Evolutionary conservation across 2,329 filamentous ascomycete species (phyloP), one percentile per base, ranked within the genome.

Genomic region (Cladophialophora immunda): DNA sequence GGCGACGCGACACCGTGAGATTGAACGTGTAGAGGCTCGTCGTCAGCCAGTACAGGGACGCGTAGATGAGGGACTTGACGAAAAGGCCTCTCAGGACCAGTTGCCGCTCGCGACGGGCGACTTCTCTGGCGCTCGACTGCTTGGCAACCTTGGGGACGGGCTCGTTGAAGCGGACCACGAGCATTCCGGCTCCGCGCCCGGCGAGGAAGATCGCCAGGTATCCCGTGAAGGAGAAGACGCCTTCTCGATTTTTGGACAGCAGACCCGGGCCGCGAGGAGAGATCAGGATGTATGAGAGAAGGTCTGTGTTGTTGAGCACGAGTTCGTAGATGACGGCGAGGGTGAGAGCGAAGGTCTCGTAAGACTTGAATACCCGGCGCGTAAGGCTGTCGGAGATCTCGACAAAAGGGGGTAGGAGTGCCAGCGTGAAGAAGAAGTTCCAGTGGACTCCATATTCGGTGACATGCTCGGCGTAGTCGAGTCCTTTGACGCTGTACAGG

Each of bases 351-450:
- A 97, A 84, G 1, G 87, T 82, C 17, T 93, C 90, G 75, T 93
- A 94, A 0, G 92, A 94, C 38, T 59, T 58, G 2, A 92, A 91
- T 3, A 97, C 80, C 63, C 91, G 75, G 22, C 58, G 64, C 17
- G 85, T 83, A 65, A 94, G 86, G 0, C 89, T 81, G 0, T 90
- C 86, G 76, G 96, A 92, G 68, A 94, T 78, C 30, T 94, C 93
- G 60, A 97, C 89, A 74, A 97, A 97, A 0, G 94, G 94, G 0
- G 94, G 93, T 27, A 99, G 81, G 56, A 97, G 86, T 5, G 89
- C 94, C 9, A 99, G 84, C 0, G 95, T 99, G 80, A 98, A 98
- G 85, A 99, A 99, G 79, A 99, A 99, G 79, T 99, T 99, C 95
- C 95, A 99, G 79, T 99, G 95, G 9, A 99, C 92, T 52, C 95